Conservation (phyloP, 176 grass and related monocot species). For the Eleusine coracana region DNA sequence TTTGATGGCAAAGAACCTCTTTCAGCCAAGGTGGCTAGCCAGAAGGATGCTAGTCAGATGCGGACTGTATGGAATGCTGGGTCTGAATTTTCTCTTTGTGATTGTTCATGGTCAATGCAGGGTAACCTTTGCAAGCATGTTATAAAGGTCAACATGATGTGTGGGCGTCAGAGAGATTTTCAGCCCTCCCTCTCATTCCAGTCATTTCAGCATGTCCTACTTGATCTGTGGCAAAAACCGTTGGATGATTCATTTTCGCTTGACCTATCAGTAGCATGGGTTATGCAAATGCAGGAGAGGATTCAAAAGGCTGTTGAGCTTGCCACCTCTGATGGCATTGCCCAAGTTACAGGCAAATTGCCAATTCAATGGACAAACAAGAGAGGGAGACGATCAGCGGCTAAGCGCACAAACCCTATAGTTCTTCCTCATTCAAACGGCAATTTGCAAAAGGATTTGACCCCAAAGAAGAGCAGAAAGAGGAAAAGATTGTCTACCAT, state of each 20-base stretch:
- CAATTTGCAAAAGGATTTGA: conserved; percentile 40
- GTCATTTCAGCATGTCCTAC: conserved; percentile 70
- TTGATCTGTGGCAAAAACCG: conserved; percentile 72
- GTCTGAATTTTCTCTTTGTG: conserved; percentile 80
- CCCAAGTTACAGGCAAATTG: conserved; percentile 61
- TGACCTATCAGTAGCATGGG: conserved; percentile 78
- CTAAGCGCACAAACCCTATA: conserved; percentile 41
- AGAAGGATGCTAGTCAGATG: conserved; percentile 58
- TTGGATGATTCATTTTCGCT: conserved; percentile 78
- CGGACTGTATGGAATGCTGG: conserved; percentile 73
- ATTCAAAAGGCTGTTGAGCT: conserved; percentile 68
- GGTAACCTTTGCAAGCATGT: conserved; percentile 93
- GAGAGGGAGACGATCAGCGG: conserved; percentile 60
- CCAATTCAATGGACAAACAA: conserved; percentile 69
- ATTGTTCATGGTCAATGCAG: conserved; percentile 83
- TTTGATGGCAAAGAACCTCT: conserved; percentile 57
- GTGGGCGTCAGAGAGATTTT: conserved; percentile 40
- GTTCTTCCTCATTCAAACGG: conserved; percentile 43
- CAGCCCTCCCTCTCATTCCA: conserved; percentile 53
- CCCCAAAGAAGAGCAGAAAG: conserved; percentile 66
- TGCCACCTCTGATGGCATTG: conserved; percentile 54
- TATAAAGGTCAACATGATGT: conserved; percentile 83
- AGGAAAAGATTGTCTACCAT: conserved; percentile 59
- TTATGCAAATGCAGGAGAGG: conserved; percentile 75
- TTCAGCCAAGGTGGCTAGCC: conserved; percentile 67